Conservation (phyloP, 768 basidiomycete species). For the Lactifluus hygrophoroides region DNA sequence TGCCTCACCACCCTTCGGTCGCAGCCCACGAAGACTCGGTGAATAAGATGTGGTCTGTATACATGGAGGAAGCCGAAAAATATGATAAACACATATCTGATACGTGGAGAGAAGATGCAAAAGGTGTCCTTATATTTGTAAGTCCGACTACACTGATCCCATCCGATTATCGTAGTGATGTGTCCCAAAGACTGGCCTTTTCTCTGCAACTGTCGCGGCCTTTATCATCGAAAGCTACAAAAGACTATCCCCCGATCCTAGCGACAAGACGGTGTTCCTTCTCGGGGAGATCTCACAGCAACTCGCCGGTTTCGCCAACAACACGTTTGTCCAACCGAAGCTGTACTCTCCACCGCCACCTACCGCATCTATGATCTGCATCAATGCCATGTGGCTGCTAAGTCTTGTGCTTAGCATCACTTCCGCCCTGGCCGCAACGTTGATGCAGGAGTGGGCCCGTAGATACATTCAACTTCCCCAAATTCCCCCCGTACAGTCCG, state of each 20-base stretch:
- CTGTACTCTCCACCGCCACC: not conserved
- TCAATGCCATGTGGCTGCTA: constrained; percentile 17
- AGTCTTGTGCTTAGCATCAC: constrained; percentile 15
- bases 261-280: not conserved
- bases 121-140: constrained; percentile 16
- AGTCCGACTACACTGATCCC: not conserved
- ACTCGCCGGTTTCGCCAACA: not conserved
- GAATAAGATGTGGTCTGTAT: constrained; percentile 15
- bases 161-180: not conserved
- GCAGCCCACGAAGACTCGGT: not conserved
- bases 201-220: constrained; percentile 18
- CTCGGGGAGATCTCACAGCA: constrained; percentile 14
- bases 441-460: constrained; percentile 17
- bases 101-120: constrained; percentile 16
- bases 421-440: constrained; percentile 10
- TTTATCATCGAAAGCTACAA: constrained; percentile 21
- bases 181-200: constrained; percentile 18
- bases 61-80: constrained; percentile 5
- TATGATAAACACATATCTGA: constrained; percentile 7
- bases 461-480: constrained; percentile 18
- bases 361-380: not conserved
- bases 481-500: constrained; percentile 23
- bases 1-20: not conserved
- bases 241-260: constrained; percentile 10
- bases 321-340: not conserved